Evolutionary conservation across 148 eudicot genomes (phyloP).

Genomic region (Linanthus parryae): DNA sequence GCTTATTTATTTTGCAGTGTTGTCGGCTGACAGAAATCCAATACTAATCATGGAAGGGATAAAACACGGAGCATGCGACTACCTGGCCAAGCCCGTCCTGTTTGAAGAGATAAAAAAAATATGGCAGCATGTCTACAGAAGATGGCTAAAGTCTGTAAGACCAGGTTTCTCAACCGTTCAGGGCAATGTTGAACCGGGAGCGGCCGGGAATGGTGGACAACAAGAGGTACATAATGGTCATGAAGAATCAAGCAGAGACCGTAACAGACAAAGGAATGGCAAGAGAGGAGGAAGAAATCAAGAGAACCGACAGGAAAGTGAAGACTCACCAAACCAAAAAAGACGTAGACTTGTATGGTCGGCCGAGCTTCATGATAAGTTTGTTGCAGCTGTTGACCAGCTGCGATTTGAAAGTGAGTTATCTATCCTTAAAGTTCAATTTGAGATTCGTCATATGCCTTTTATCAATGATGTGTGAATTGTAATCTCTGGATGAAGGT

Average conservation of each 20-base stretch:
- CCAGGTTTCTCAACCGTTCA: too few species aligned
- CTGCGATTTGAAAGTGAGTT: neutral
- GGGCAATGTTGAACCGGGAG: too few species aligned
- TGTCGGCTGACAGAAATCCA: neutral
- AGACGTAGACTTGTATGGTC: neutral
- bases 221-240: too few species aligned
- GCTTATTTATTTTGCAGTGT: neutral
- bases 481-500: constrained; percentile 31
- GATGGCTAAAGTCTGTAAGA: too few species aligned
- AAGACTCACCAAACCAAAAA: neutral
- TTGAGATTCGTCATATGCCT: neutral
- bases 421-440: neutral
- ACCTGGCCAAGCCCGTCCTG: constrained; percentile 3
- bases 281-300: too few species aligned
- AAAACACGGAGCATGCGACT: constrained; percentile 5
- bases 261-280: too few species aligned
- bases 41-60: neutral
- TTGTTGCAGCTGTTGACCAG: neutral
- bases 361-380: neutral
- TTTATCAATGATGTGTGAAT: neutral
- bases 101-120: constrained; percentile 2
- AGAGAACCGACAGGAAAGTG: too few species aligned
- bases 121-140: constrained; percentile 5
- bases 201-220: too few species aligned
- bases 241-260: too few species aligned